Evolutionary conservation across 495 filamentous ascomycete species (phyloP).

Genomic region (Physcia stellaris): DNA sequence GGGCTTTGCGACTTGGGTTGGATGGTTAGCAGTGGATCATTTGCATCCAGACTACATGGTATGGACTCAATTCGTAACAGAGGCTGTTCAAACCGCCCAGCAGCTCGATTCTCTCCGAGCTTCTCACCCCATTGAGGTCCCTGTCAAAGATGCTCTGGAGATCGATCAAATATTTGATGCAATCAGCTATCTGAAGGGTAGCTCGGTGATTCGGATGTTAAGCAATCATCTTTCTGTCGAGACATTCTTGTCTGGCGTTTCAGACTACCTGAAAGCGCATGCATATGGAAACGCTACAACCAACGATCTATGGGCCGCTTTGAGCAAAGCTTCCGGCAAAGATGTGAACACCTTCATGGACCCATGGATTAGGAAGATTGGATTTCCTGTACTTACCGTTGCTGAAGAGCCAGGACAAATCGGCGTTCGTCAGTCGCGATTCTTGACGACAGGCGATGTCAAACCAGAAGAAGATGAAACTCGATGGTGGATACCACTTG

Average conservation of each 20-base stretch:
- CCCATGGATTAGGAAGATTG: slow-evolving; percentile 87
- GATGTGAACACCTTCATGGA: slow-evolving; percentile 82
- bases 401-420: slow-evolving; percentile 73
- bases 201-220: slow-evolving; percentile 89
- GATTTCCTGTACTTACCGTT: slow-evolving; percentile 80
- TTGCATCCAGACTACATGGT: slow-evolving; percentile 91
- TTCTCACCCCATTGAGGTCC: slow-evolving; percentile 90
- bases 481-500: slow-evolving; percentile 91
- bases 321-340: slow-evolving; percentile 76
- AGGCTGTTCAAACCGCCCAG: slow-evolving; percentile 83
- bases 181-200: slow-evolving; percentile 92
- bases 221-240: slow-evolving; percentile 72
- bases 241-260: slow-evolving; percentile 77
- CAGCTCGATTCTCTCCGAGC: slow-evolving; percentile 74
- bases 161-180: slow-evolving; percentile 94
- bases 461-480: slow-evolving; percentile 83
- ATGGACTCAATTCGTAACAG: slow-evolving; percentile 72
- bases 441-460: slow-evolving; percentile 80
- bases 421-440: slow-evolving; percentile 68
- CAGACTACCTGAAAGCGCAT: slow-evolving; percentile 75
- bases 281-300: slow-evolving; percentile 90
- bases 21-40: slow-evolving; percentile 84
- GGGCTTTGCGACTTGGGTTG: slow-evolving; percentile 96
- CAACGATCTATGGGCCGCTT: slow-evolving; percentile 79
- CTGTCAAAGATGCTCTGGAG: slow-evolving; percentile 74